Base-by-base conservation (phyloP, 345 rosid genomes). In the Pseudoturritis turrita region DNA sequence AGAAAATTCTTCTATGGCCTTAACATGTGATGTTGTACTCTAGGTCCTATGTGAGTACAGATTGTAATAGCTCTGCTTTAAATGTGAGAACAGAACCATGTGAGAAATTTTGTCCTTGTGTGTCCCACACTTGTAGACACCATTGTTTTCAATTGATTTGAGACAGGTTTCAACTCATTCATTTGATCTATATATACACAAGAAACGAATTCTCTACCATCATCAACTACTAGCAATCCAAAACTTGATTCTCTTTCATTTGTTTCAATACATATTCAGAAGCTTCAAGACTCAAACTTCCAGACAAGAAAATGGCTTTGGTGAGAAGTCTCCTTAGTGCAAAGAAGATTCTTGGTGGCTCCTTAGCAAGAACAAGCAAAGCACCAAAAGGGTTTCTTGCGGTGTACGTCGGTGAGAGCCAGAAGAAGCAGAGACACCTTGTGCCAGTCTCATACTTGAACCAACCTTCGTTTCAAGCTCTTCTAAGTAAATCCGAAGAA, bases 401-500 rank as follows among this genome's bases (percentile, higher is more conserved):
- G 0, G 79, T 84, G 12, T 80, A 86, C 62, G 82, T 86, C 3
- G 81, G 83, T 41, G 83, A 82, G 63, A 56, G 14, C 22, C 69
- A 81, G 10, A 62, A 46, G 77, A 81, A 72, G 73, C 72, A 68
- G n/a, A 77, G 82, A 64, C 79, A 65, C 35, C 35, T 81, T 44
- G 77, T 83, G 14, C 84, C 84, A 0, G 45, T 81, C 10, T 83
- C 85, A 3, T 83, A 56, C 70, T 65, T 86, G 62, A 84, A 47
- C 62, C 76, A 83, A 31, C 83, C 84, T 46, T 78, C 41, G 13
- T 86, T 86, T 67, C 81, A 39, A 37, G 68, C 62, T 44, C 62
- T 84, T 75, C 81, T 87, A 5, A 57, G 57, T 78, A 61, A 15
- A 50, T 4, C 35, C 0, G 75, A 60, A 61, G 51, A 61, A 51